Evolutionary conservation across 2,329 filamentous ascomycete species (phyloP), one percentile per base, ranked within the genome.

Genomic region (Aspergillus piperis): DNA sequence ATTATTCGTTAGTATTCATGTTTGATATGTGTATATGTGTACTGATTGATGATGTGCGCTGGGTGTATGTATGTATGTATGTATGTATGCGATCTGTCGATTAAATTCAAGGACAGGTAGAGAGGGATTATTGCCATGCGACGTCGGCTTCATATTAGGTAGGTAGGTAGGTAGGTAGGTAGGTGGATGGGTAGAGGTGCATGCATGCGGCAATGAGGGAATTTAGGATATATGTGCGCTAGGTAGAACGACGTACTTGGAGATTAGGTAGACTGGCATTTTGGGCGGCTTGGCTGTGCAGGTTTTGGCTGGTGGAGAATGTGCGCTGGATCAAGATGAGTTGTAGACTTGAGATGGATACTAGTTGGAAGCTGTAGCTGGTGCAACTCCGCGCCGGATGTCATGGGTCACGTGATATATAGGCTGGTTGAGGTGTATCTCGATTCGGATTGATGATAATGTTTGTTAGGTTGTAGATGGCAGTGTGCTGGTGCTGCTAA

Each of bases 231-330:
- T 11, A 19, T 39, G 25, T 25, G 11, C 8, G 13, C 27, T 36
- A n/a, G n/a, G 13, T 17, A 25, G 25, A 2, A 32, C 13, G 27
- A 63, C 64, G 42, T 75, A 78, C 76, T 75, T 78, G 50, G 76
- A 78, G 59, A 80, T 76, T 47, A 80, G 68, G 66, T 78, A 78
- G 71, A 66, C 68, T 57, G 63, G 61, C 68, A 64, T 71, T 23
- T 47, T 47, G 39, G 23, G 39, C 41, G 38, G 32, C 11, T 25
- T 48, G 53, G 41, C 25, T 50, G 19, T 32, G 25, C 47, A 11
- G 27, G 8, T 5, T 13, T 7, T 30, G 47, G n/a, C 19, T 27
- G 8, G 25, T 32, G 15, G 47, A n/a, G 32, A 15, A 13, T 56
- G 30, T 47, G 48, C 4, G 30, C 19, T 11, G 13, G 15, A 44